These are phyloP conservation scores for Globisporangium parvum DNA, from an alignment of 352 stramenopile species.

Conservation along the genomic window DNA sequence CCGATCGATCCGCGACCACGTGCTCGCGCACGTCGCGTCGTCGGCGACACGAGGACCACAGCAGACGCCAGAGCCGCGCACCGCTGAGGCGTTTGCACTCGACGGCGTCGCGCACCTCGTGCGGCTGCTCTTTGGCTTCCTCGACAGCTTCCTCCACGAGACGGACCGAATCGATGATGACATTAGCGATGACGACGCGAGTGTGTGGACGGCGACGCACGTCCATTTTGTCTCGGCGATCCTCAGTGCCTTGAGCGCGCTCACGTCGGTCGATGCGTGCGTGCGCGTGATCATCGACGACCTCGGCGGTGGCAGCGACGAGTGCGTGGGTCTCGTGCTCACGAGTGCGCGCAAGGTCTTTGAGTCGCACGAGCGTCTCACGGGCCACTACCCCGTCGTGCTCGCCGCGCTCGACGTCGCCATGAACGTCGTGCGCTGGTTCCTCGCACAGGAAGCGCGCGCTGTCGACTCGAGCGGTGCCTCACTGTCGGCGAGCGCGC, in stretches of 20 bases:
- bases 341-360: slow-evolving; percentile 57
- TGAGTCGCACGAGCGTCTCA: slow-evolving; percentile 44
- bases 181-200: background rate
- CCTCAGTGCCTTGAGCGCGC: slow-evolving; percentile 33
- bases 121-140: slow-evolving; percentile 37
- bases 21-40: slow-evolving; percentile 29
- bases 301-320: slow-evolving; percentile 34
- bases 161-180: slow-evolving; percentile 12
- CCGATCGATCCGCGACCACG: slow-evolving; percentile 41
- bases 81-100: slow-evolving; percentile 7
- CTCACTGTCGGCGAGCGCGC: background rate
- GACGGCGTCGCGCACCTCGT: slow-evolving; percentile 56
- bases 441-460: slow-evolving; percentile 39
- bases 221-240: slow-evolving; percentile 40
- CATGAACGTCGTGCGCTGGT: slow-evolving; percentile 54
- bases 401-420: slow-evolving; percentile 47
- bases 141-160: slow-evolving; percentile 51
- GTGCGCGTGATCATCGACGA: slow-evolving; percentile 44
- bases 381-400: slow-evolving; percentile 43
- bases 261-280: slow-evolving; percentile 26
- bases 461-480: slow-evolving; percentile 10
- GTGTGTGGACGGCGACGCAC: background rate
- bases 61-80: background rate
- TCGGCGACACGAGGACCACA: background rate
- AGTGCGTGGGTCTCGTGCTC: slow-evolving; percentile 50